Percentiles rank a stretch among this genome's conserved stretches.
Conservation (phyloP, 768 basidiomycete genomes). For the Russula sp. region DNA sequence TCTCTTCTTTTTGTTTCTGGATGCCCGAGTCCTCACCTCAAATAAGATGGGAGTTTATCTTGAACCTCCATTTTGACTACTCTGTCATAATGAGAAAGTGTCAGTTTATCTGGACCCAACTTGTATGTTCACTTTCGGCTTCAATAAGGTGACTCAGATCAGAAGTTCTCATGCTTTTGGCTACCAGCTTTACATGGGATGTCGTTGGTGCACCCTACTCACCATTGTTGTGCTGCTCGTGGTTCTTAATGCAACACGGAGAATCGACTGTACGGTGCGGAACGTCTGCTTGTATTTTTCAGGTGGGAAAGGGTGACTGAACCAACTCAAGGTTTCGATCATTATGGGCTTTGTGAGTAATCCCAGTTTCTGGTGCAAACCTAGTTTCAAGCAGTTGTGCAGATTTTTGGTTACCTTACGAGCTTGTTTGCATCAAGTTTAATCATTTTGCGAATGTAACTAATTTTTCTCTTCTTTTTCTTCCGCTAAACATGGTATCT, state of each 20-base stretch:
- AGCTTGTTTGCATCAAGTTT: conserved; percentile 3
- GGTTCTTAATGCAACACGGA: not conserved
- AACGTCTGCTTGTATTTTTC: not conserved
- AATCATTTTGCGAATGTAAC: conserved; percentile 8
- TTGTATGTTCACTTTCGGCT: not conserved
- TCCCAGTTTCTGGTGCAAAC: too few relatives aligned
- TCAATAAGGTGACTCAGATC: not conserved
- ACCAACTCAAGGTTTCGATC: not conserved
- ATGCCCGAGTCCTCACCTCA: not conserved
- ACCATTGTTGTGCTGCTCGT: not conserved
- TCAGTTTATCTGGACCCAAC: not conserved
- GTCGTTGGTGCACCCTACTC: not conserved
- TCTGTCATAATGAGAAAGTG: not conserved
- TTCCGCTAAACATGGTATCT: not conserved
- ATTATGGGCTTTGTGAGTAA: too few relatives aligned
- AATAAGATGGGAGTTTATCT: conserved; percentile 8
- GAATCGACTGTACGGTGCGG: not conserved
- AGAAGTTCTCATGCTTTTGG: not conserved
- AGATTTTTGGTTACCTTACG: conserved; percentile 6
- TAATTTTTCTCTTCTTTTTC: not conserved
- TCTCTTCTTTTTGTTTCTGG: not conserved
- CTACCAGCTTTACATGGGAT: not conserved
- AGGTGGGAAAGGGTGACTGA: too few relatives aligned
- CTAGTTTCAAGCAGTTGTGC: not conserved
- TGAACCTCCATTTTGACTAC: conserved; percentile 5